Percentiles rank a stretch among this genome's conserved stretches.
These are phyloP conservation scores for Exophiala sp. DNA, from an alignment of 2,329 filamentous ascomycete species.

Conservation along the genomic window DNA sequence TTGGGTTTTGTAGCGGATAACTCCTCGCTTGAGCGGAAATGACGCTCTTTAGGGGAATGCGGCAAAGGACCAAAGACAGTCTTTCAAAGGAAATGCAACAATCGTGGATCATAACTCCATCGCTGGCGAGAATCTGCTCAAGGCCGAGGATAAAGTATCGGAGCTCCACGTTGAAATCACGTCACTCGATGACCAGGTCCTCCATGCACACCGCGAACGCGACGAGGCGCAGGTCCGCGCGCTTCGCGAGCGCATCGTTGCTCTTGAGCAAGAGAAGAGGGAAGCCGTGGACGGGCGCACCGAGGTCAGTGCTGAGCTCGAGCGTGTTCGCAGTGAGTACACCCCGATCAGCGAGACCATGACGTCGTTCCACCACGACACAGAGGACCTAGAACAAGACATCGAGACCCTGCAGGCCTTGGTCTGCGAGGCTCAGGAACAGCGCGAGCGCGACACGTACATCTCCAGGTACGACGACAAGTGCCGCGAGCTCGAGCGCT, in stretches of 20 bases:
- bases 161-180: constrained; percentile 27
- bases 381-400: constrained; percentile 30
- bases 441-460: constrained; percentile 15
- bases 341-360: constrained; percentile 31
- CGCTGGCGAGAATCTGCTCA: constrained; percentile 16
- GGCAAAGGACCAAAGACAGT: not conserved
- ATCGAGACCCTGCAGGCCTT: constrained; percentile 31
- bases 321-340: constrained; percentile 27
- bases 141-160: constrained; percentile 26
- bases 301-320: constrained; percentile 27
- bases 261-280: constrained; percentile 29
- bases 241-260: constrained; percentile 28
- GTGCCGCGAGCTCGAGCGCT: constrained; percentile 9
- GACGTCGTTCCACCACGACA: constrained; percentile 24
- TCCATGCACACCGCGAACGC: constrained; percentile 29
- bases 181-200: constrained; percentile 28
- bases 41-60: not conserved
- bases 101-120: not conserved
- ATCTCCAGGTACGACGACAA: constrained; percentile 12
- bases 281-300: constrained; percentile 27
- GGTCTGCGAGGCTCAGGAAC: constrained; percentile 31
- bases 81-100: no score
- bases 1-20: no score
- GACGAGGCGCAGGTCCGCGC: constrained; percentile 30
- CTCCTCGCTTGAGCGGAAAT: no score